Base-by-base conservation (phyloP, 202 grass and related monocot genomes). In the Carex sylvatica region DNA sequence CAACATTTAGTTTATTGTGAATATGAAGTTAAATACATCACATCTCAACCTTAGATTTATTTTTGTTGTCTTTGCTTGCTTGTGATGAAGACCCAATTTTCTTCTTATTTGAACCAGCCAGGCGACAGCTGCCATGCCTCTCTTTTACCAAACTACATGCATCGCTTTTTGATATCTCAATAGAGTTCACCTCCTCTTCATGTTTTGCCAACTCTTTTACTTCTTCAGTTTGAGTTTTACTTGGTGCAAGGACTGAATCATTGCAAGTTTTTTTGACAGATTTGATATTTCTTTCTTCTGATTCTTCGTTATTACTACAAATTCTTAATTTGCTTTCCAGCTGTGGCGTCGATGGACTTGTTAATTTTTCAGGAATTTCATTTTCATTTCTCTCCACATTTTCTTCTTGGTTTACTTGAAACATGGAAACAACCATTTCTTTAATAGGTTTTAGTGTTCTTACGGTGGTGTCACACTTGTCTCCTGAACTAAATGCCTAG, bases 371-470 rank as follows among this genome's bases (percentile, higher is more conserved):
- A 36, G 6, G 44, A 60, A 16, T 64, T 46, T 84, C 54, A 59
- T 60, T 61, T 30, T 84, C 71, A 80, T 42, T 24, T 51, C 26
- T 80, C 66, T 79, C n/a, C 44, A 63, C 36, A 12, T 49, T 70
- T 83, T 80, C 80, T 72, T 86, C 74, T 36, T 67, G 56, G 38
- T 80, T 66, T 49, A 71, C 40, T 30, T 60, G 80, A 79, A 89
- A 56, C 80, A 89, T 80, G 6, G 84, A 86, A 58, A 66, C 80
- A 55, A 89, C 56, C n/a, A 82, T 86, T 64, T 89, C 88, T 67
- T 89, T 89, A 38, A 86, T 86, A 11, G 88, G 88, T 63, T 89
- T 83, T 63, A 86, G 69, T 22, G 88, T 83, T 80, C 78, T 83
- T 26, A 80, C 1, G 36, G 31, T 55, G 47, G 24, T 52, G 9